phyloP scores from a whole-genome alignment of 768 basidiomycete genomes.

The Amanita molliuscula region DNA sequence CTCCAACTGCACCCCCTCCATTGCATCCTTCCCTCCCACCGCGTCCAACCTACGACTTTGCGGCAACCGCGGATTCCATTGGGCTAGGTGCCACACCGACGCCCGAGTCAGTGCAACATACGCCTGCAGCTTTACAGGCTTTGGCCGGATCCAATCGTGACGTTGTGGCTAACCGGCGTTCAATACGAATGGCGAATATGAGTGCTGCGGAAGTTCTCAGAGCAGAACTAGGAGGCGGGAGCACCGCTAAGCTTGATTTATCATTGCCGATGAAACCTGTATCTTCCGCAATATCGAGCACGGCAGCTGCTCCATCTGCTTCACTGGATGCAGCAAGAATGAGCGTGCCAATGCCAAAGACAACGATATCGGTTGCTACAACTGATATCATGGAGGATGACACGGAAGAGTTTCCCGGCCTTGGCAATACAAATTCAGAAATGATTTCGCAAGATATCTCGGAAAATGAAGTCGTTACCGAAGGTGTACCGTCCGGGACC shows the following conservation, averaged over 20 bases:
- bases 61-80: constrained; percentile 68
- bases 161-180: constrained; percentile 81
- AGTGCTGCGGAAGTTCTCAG: constrained; percentile 91
- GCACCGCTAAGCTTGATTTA: constrained; percentile 30
- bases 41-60: constrained; percentile 58
- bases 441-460: constrained; percentile 7
- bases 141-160: constrained; percentile 83
- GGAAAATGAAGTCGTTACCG: constrained; percentile 14
- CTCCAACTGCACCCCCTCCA: constrained; percentile 30
- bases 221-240: constrained; percentile 68
- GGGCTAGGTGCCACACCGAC: constrained; percentile 61
- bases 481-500: constrained; percentile 14
- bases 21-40: constrained; percentile 54
- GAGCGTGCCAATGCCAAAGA: constrained; percentile 7
- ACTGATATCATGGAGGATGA: constrained; percentile 9
- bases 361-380: constrained; percentile 2
- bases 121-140: constrained; percentile 56
- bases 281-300: constrained; percentile 14
- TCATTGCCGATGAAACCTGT: constrained; percentile 28
- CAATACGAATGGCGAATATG: constrained; percentile 93
- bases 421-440: constrained; percentile 15
- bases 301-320: constrained; percentile 16
- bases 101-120: constrained; percentile 44
- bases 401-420: constrained; percentile 27
- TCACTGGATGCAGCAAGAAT: constrained; percentile 22